Evolutionary conservation across 257 asterid genomes (phyloP), one percentile per base, ranked within the genome.

Genomic region (Prunella vulgaris): DNA sequence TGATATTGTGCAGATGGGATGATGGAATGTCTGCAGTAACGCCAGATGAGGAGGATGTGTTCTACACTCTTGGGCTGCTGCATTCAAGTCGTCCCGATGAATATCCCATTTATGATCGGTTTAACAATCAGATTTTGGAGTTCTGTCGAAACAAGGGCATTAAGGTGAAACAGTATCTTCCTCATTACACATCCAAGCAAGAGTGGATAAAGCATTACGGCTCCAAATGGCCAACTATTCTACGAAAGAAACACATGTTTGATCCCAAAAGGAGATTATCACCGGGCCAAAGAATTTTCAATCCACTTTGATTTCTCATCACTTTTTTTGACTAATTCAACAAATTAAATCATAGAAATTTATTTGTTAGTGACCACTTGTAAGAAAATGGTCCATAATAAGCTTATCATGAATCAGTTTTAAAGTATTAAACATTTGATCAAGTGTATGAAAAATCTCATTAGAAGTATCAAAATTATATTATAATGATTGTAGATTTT

Each of bases 161-260:
- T 49, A 62, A 78, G 5, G 81, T 77, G 67, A 86, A 79, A 49
- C 80, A 83, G 0, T 86, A 86, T 76, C 83, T 84, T 38, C 80
- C 92, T 3, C 37, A 76, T 53, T 46, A 60, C 64, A 63, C 54
- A 17, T 61, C 83, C 13, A 60, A 70, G 57, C 49, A 68, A 12
- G 86, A 72, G 12, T 85, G 90, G 90, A 68, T 49, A 0, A 21
- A 80, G 25, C 88, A 80, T 66, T 85, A 54, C 74, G 90, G 88
- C 3, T 4, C 70, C 6, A 83, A 85, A 33, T 83, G 90, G 90
- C 21, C 15, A 8, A 69, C 9, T 9, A 51, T 85, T 70, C 71
- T 28, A 37, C 40, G 66, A 25, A 79, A 73, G 64, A 85, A 83
- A 76, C 48, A 51, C 27, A 70, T 0, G 69, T 82, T 84, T 69